Conservation (phyloP, 2,329 filamentous ascomycete genomes). For the Xylaria arbuscula region DNA sequence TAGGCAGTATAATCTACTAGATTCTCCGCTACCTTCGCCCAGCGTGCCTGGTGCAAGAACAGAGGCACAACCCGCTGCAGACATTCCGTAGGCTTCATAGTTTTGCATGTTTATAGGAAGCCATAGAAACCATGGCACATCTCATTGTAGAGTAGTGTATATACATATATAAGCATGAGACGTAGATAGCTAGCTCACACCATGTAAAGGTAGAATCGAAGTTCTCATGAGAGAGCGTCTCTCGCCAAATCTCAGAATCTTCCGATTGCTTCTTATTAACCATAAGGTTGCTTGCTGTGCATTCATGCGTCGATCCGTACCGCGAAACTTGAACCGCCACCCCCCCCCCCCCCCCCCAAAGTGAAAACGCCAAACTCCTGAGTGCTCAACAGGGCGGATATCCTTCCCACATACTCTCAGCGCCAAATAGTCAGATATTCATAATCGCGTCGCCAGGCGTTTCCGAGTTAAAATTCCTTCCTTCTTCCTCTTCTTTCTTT, state of each 20-base stretch:
- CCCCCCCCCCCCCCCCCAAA: not conserved
- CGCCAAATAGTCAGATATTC: conserved; percentile 5
- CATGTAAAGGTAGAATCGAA: not conserved
- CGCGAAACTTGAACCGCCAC: conserved; percentile 12
- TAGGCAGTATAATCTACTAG: conserved; percentile 47
- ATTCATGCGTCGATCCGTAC: not conserved
- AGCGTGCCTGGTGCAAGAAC: not conserved
- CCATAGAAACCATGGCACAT: conserved; percentile 4
- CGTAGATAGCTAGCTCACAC: conserved; percentile 11
- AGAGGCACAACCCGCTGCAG: not conserved
- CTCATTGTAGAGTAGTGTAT: conserved; percentile 29
- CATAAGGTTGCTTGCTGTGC: not conserved
- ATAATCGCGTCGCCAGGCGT: conserved; percentile 19
- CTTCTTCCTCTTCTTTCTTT: not conserved
- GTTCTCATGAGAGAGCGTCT: conserved; percentile 15
- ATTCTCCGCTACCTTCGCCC: conserved; percentile 6
- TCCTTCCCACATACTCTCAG: not conserved
- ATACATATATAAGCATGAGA: conserved; percentile 21
- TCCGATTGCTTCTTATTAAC: not conserved
- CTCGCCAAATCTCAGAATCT: not conserved
- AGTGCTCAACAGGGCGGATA: not conserved
- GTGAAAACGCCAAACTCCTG: conserved; percentile 29
- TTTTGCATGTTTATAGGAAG: not conserved
- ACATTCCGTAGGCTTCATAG: not conserved
- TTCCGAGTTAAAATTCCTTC: not conserved